These are phyloP conservation scores for Pseudogymnoascus sp. DNA, from an alignment of 2,329 filamentous ascomycete genomes.

Conservation along the genomic window DNA sequence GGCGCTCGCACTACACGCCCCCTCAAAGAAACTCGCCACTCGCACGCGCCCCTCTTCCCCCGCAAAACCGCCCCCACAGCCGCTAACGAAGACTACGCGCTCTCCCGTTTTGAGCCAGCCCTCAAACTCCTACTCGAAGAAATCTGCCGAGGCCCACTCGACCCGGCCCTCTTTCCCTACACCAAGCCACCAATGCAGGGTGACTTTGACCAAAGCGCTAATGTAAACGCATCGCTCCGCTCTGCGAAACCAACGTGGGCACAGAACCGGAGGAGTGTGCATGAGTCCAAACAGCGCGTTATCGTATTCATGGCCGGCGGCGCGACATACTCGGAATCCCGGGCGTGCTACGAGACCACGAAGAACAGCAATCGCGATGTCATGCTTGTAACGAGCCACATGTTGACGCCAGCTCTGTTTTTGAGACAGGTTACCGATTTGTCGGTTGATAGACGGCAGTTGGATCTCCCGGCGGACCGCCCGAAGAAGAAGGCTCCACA, in stretches of 20 bases:
- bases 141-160: constrained; percentile 59
- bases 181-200: constrained; percentile 61
- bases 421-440: constrained; percentile 77
- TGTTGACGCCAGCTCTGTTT: constrained; percentile 80
- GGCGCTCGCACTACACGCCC: constrained; percentile 66
- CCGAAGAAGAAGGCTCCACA: constrained; percentile 76
- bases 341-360: constrained; percentile 82
- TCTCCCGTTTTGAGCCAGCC: constrained; percentile 80
- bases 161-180: constrained; percentile 62
- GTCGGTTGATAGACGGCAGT: constrained; percentile 62
- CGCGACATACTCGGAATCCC: constrained; percentile 84
- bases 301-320: constrained; percentile 94
- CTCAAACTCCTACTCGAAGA: constrained; percentile 79
- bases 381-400: constrained; percentile 85
- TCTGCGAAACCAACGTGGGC: constrained; percentile 95
- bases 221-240: constrained; percentile 66
- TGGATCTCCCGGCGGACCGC: constrained; percentile 75
- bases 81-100: constrained; percentile 66
- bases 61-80: constrained; percentile 50
- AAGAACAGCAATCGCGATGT: constrained; percentile 68
- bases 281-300: constrained; percentile 80
- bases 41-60: constrained; percentile 62
- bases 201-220: constrained; percentile 51
- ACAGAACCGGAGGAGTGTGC: constrained; percentile 63
- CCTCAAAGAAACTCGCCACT: constrained; percentile 69